phyloP scores from a whole-genome alignment of 2,329 filamentous ascomycete species.

The Pseudopyricularia javanii region DNA sequence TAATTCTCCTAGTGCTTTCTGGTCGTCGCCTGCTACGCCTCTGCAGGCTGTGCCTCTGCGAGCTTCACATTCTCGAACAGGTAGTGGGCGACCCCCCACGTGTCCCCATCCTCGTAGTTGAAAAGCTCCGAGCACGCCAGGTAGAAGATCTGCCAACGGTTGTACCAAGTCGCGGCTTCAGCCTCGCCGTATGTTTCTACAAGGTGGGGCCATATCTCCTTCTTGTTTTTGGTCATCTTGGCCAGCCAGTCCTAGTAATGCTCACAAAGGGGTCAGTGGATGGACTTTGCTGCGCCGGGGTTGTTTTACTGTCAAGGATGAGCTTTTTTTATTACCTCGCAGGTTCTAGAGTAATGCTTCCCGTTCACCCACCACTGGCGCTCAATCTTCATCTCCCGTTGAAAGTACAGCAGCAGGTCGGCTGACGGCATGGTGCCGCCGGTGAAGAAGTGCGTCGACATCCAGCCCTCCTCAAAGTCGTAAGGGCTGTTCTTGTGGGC shows the following conservation, averaged over 20 bases:
- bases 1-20: not conserved
- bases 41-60: not conserved
- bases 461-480: conserved; percentile 62
- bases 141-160: conserved; percentile 62
- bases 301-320: not conserved
- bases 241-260: conserved; percentile 42
- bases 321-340: conserved; percentile 47
- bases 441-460: conserved; percentile 63
- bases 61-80: conserved; percentile 43
- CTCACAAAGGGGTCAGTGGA: not conserved
- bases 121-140: conserved; percentile 61
- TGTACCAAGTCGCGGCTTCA: conserved; percentile 49
- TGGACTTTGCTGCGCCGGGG: too few species aligned
- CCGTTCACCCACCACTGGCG: conserved; percentile 63
- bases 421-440: conserved; percentile 61
- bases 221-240: conserved; percentile 46
- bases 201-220: conserved; percentile 50
- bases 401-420: conserved; percentile 56
- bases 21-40: not conserved
- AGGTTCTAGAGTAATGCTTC: conserved; percentile 55
- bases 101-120: conserved; percentile 51
- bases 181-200: conserved; percentile 52
- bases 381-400: conserved; percentile 45
- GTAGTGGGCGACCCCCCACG: conserved; percentile 56
- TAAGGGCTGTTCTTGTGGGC: conserved; percentile 53